Percentiles rank a stretch among this genome's conserved stretches.
Evolutionary conservation across 2,329 filamentous ascomycete genomes (phyloP).

Genomic region (Delphinella strobiligena): DNA sequence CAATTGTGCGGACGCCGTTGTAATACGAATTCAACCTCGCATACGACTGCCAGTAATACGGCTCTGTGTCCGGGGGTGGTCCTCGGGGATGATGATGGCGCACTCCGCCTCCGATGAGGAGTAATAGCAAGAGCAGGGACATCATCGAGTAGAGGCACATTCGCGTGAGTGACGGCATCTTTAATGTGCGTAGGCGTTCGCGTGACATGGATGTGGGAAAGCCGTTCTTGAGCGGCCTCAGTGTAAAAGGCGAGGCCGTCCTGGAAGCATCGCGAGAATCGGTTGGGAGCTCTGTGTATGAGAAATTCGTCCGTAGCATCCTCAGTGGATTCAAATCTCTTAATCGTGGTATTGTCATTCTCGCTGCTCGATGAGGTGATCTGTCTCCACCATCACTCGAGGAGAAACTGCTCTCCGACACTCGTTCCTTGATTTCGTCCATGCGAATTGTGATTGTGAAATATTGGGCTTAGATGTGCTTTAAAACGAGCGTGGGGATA

Average conservation of each 20-base stretch:
- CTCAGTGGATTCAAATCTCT: conserved; percentile 33
- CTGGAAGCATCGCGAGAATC: conserved; percentile 21
- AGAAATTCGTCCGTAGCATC: conserved; percentile 31
- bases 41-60: conserved; percentile 33
- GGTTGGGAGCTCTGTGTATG: conserved; percentile 34
- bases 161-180: conserved; percentile 24
- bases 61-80: conserved; percentile 4
- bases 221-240: conserved; percentile 20
- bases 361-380: conserved; percentile 11
- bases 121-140: conserved; percentile 25
- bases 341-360: conserved; percentile 19
- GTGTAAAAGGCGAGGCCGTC: conserved; percentile 25
- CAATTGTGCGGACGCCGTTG: conserved; percentile 35
- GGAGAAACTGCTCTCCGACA: conserved; percentile 7
- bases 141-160: conserved; percentile 29
- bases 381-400: conserved; percentile 11
- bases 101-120: conserved; percentile 31
- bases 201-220: not conserved
- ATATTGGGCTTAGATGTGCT: too few relatives aligned
- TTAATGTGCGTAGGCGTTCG: not conserved
- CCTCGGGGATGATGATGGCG: conserved; percentile 15
- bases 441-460: too few relatives aligned
- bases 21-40: conserved; percentile 35
- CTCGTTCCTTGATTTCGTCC: conserved; percentile 9
- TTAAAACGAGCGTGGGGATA: too few relatives aligned